Evolutionary conservation across 2,329 filamentous ascomycete genomes (phyloP).

Genomic region (Epichloe uncinata): DNA sequence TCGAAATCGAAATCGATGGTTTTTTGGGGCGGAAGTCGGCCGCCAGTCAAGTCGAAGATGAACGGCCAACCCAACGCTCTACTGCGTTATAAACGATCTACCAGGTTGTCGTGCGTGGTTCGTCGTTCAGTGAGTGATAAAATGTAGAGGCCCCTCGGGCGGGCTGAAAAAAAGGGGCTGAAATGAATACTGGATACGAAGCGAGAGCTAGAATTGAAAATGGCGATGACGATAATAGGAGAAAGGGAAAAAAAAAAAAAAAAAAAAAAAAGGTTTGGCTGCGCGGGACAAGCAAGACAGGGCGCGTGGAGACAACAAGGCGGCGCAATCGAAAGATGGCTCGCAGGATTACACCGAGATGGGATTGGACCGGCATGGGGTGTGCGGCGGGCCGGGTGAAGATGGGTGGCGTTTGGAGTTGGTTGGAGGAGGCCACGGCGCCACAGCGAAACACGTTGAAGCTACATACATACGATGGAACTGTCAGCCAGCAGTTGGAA

Average conservation of each 20-base stretch:
- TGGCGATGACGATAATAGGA: background rate
- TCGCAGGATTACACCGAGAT: background rate
- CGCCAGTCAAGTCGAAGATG: no score
- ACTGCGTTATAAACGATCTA: no score
- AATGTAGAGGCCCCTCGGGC: background rate
- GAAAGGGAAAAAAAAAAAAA: background rate
- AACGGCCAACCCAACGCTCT: no score
- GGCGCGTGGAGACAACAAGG: background rate
- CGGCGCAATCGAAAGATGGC: background rate
- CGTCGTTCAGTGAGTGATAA: background rate
- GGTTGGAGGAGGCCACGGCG: no score
- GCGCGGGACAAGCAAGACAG: background rate
- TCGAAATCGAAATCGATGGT: background rate
- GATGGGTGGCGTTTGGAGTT: background rate
- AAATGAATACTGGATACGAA: no score
- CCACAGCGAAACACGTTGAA: no score
- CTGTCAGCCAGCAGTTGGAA: no score
- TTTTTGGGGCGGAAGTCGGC: no score
- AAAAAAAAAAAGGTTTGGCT: background rate
- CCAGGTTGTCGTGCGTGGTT: no score
- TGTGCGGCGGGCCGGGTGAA: background rate
- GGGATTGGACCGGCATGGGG: background rate
- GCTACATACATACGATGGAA: no score
- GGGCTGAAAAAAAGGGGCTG: background rate
- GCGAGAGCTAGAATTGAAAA: background rate